phyloP scores from a whole-genome alignment of 129 eudicot species.

The Logfia minima region DNA sequence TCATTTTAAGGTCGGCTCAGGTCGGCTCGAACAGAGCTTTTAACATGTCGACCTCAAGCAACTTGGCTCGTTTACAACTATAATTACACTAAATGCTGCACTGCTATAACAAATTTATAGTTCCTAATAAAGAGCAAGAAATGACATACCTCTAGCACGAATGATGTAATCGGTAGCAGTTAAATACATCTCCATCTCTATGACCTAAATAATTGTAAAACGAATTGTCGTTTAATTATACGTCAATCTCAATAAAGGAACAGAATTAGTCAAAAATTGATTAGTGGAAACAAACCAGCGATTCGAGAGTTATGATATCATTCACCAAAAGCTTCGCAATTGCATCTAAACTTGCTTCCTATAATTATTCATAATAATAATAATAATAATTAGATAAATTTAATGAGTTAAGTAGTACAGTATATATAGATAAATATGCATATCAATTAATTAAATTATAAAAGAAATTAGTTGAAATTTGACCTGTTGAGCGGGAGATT shows the following conservation, averaged over 20 bases:
- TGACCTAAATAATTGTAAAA: constrained; percentile 45
- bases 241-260: background rate
- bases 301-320: constrained; percentile 53
- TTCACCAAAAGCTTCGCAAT: constrained; percentile 65
- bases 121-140: background rate
- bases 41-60: no score
- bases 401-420: background rate
- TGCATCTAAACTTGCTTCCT: constrained; percentile 73
- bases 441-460: background rate
- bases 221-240: background rate
- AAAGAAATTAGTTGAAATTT: background rate
- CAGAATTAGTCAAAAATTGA: background rate
- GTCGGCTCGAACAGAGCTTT: no score
- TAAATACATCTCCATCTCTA: constrained; percentile 91
- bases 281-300: constrained; percentile 47
- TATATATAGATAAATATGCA: background rate
- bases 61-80: background rate
- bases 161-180: constrained; percentile 72
- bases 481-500: constrained; percentile 75
- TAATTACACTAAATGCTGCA: background rate
- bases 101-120: background rate
- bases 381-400: background rate
- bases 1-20: no score
- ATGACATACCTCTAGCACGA: constrained; percentile 77
- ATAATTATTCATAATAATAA: constrained; percentile 20